Evolutionary conservation across 208 protist species (phyloP).

Genomic region (Spongospora subterranea): DNA sequence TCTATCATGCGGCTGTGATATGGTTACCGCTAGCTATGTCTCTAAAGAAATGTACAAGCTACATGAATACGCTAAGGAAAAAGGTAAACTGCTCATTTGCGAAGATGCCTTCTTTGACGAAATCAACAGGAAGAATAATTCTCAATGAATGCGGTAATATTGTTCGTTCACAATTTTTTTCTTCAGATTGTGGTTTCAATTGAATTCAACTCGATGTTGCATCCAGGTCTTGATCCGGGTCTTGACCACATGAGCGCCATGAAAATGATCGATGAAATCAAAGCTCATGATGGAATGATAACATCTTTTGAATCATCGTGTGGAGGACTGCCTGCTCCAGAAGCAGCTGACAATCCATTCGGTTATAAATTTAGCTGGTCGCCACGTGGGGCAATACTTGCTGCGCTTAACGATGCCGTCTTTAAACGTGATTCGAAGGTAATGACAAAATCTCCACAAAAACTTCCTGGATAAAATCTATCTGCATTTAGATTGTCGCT

Average conservation of each 20-base stretch:
- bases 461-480: neutral
- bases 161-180: too few relatives aligned
- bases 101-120: neutral
- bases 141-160: conserved; percentile 56
- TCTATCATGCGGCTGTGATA: neutral
- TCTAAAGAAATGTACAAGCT: conserved; percentile 13
- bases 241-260: conserved; percentile 59
- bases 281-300: neutral
- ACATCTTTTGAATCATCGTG: conserved; percentile 49
- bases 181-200: too few relatives aligned
- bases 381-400: conserved; percentile 9
- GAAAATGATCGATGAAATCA: conserved; percentile 58
- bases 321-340: conserved; percentile 41
- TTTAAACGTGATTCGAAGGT: conserved; percentile 28
- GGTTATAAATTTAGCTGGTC: conserved; percentile 56
- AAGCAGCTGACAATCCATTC: conserved; percentile 57
- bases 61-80: neutral
- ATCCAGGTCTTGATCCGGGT: conserved; percentile 48
- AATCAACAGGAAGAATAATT: neutral
- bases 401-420: conserved; percentile 26
- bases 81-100: neutral
- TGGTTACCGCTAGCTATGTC: conserved; percentile 53
- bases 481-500: neutral
- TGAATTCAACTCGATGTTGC: neutral
- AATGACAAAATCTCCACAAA: neutral